Conservation (phyloP, 129 eudicot genomes). For the Flaveria trinervia region DNA sequence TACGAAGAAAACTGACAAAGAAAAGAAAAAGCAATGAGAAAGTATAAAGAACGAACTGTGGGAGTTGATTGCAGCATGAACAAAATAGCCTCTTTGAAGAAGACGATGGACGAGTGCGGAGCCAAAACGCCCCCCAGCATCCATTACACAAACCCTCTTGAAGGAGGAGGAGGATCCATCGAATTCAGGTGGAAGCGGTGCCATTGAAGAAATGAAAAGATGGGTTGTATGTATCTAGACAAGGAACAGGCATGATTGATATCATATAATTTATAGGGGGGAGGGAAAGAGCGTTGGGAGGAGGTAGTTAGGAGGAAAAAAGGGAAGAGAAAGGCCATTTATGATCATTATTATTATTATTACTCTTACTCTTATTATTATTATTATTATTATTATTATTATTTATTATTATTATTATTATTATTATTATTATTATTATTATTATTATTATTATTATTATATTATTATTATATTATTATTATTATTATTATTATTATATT, state of each 20-base stretch:
- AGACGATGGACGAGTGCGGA: slow-evolving; percentile 63
- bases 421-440: too few relatives aligned
- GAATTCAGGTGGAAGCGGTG: slow-evolving; percentile 22
- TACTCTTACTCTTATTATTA: too few relatives aligned
- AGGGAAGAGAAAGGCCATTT: slow-evolving; percentile 7
- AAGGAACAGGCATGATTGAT: slow-evolving; percentile 22
- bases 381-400: too few relatives aligned
- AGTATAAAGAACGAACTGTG: slow-evolving; percentile 34
- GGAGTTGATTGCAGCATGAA: slow-evolving; percentile 65
- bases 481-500: too few relatives aligned
- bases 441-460: too few relatives aligned
- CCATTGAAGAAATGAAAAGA: not conserved
- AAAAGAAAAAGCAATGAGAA: not conserved
- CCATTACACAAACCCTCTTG: slow-evolving; percentile 76
- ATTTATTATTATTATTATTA: too few relatives aligned
- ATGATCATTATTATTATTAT: not conserved
- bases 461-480: too few relatives aligned
- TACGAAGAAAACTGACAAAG: too few relatives aligned
- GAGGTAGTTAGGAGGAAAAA: slow-evolving; percentile 44
- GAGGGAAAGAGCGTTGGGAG: slow-evolving; percentile 55
- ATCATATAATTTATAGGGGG: slow-evolving; percentile 12
- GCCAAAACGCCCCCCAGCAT: slow-evolving; percentile 60
- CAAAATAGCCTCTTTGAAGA: slow-evolving; percentile 58
- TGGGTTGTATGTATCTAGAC: too few relatives aligned
- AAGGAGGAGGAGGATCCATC: slow-evolving; percentile 37